Percentiles rank a stretch among this genome's conserved stretches.
Evolutionary conservation across 768 basidiomycete genomes (phyloP).

Genomic region (Suillus discolor): DNA sequence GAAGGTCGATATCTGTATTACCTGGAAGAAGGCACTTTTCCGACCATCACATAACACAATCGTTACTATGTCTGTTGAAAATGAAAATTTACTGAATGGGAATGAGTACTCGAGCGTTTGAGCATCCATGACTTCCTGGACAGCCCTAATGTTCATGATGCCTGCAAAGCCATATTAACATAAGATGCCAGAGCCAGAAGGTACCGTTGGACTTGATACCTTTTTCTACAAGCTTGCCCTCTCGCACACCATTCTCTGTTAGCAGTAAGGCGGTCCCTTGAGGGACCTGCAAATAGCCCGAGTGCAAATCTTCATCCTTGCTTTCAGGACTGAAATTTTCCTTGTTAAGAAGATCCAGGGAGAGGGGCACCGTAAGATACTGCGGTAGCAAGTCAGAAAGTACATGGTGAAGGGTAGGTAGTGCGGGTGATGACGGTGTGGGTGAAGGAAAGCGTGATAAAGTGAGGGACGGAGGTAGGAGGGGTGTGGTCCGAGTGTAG

Average conservation of each 20-base stretch:
- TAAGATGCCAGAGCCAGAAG: not conserved
- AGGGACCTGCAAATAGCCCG: constrained; percentile 76
- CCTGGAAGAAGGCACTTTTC: constrained; percentile 76
- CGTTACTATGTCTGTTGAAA: constrained; percentile 74
- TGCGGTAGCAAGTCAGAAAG: constrained; percentile 64
- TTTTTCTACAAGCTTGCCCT: constrained; percentile 64
- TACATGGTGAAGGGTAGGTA: constrained; percentile 54
- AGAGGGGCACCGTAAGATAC: constrained; percentile 56
- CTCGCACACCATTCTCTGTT: constrained; percentile 66
- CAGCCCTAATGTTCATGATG: constrained; percentile 58
- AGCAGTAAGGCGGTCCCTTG: constrained; percentile 59
- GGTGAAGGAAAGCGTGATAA: constrained; percentile 63
- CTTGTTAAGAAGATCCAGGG: constrained; percentile 62
- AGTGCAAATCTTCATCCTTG: constrained; percentile 71
- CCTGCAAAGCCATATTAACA: constrained; percentile 40
- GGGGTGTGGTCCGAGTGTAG: constrained; percentile 64
- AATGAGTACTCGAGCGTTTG: constrained; percentile 77
- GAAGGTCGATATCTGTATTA: constrained; percentile 22
- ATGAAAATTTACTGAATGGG: constrained; percentile 72
- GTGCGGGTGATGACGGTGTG: constrained; percentile 19
- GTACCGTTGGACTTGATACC: constrained; percentile 22
- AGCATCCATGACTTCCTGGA: constrained; percentile 62
- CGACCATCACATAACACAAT: constrained; percentile 63
- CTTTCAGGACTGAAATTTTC: constrained; percentile 62
- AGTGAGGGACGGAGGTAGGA: constrained; percentile 68